Percentiles rank a stretch among this genome's conserved stretches.
phyloP scores from a whole-genome alignment of 345 rosid genomes.

The Angophora floribunda region DNA sequence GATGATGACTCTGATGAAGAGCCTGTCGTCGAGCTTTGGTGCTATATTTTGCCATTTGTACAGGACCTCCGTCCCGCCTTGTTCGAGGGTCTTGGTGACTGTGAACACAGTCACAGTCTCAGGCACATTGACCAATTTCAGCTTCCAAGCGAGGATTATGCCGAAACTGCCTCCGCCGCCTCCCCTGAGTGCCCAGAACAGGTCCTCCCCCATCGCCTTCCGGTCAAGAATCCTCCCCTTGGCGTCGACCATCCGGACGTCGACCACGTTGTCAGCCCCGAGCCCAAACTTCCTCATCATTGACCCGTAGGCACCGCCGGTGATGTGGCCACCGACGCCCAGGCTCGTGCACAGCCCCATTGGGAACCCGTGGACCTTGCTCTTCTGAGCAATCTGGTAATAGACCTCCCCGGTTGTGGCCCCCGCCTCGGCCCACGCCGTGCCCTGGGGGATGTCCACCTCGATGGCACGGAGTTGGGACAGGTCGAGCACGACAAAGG shows the following conservation, averaged over 20 bases:
- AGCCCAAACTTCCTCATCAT: conserved; percentile 79
- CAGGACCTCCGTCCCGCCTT: conserved; percentile 32
- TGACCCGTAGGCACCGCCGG: conserved; percentile 62
- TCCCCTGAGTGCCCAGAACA: conserved; percentile 69
- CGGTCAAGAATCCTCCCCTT: conserved; percentile 45
- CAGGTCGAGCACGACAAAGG: conserved; percentile 49
- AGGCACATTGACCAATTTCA: conserved; percentile 59
- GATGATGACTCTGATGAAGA: conserved; percentile 46
- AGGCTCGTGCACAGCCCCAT: conserved; percentile 56
- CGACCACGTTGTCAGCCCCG: conserved; percentile 66
- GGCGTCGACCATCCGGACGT: conserved; percentile 52
- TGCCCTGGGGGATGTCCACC: conserved; percentile 21
- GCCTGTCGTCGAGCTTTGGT: conserved; percentile 34
- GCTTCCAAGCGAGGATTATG: conserved; percentile 43
- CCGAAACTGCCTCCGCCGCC: conserved; percentile 77
- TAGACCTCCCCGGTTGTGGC: conserved; percentile 64
- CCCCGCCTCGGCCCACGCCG: conserved; percentile 74
- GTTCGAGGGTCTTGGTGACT: conserved; percentile 37
- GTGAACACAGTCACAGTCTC: conserved; percentile 50
- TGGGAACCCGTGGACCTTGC: conserved; percentile 53
- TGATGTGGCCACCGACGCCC: conserved; percentile 59
- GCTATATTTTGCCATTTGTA: conserved; percentile 47
- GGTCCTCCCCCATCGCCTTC: conserved; percentile 51
- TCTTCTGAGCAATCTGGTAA: conserved; percentile 47
- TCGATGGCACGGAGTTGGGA: conserved; percentile 28